Percentiles rank a stretch among this genome's conserved stretches.
phyloP scores from a whole-genome alignment of 2,329 filamentous ascomycete species.

The Calonectria leucothoes region DNA sequence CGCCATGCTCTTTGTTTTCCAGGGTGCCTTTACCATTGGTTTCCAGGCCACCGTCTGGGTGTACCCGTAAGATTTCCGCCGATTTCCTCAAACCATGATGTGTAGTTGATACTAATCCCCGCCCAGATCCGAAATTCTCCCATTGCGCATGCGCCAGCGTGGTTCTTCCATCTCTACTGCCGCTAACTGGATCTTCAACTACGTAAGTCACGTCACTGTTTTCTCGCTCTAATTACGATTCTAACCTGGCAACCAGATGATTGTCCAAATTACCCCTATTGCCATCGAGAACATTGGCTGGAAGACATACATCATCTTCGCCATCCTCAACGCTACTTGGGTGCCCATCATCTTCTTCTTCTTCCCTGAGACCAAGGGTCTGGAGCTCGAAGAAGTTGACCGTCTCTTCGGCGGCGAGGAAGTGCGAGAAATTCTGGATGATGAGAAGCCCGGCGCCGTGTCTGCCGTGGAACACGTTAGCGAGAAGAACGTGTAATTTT shows the following conservation, averaged over 20 bases:
- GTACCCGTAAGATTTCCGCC: slow-evolving; percentile 37
- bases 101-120: background rate
- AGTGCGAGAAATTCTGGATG: slow-evolving; percentile 23
- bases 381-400: slow-evolving; percentile 62
- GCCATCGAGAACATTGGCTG: slow-evolving; percentile 55
- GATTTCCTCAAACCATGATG: background rate
- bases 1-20: slow-evolving; percentile 55
- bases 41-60: slow-evolving; percentile 52
- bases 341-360: slow-evolving; percentile 53
- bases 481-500: background rate
- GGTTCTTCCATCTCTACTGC: slow-evolving; percentile 49
- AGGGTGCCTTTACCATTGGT: slow-evolving; percentile 54
- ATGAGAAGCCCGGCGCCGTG: slow-evolving; percentile 25
- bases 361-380: slow-evolving; percentile 59
- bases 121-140: slow-evolving; percentile 46
- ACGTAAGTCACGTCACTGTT: slow-evolving; percentile 32
- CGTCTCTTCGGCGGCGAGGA: slow-evolving; percentile 27
- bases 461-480: background rate
- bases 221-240: fast-evolving
- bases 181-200: slow-evolving; percentile 50
- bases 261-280: slow-evolving; percentile 35
- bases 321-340: slow-evolving; percentile 49
- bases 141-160: slow-evolving; percentile 44
- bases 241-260: background rate
- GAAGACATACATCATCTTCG: slow-evolving; percentile 63